Conservation (phyloP, 495 filamentous ascomycete species). For the Penicillium diatomitis region DNA sequence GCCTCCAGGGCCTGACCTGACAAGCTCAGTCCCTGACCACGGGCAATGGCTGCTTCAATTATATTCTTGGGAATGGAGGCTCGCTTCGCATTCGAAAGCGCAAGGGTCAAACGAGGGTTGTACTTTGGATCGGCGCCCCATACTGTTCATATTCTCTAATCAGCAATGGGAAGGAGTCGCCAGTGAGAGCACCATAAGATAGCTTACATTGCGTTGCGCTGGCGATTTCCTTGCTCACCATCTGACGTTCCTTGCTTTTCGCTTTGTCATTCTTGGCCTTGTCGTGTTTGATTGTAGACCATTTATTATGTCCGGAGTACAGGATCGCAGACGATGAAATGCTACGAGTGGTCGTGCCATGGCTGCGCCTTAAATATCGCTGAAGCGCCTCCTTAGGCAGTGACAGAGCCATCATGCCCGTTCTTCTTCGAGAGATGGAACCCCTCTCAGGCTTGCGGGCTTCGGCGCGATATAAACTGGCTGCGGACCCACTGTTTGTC, state of each 20-base stretch:
- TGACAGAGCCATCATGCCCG: conserved; percentile 9
- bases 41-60: conserved; percentile 76
- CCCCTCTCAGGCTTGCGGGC: too few species aligned
- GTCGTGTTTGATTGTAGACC: conserved; percentile 92
- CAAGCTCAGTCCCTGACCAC: conserved; percentile 73
- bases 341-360: too few species aligned
- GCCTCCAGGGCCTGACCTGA: conserved; percentile 64
- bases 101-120: conserved; percentile 64
- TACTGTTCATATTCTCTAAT: conserved; percentile 19
- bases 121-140: conserved; percentile 58
- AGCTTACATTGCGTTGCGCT: conserved; percentile 44
- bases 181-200: not conserved
- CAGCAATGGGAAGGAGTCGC: conserved; percentile 1
- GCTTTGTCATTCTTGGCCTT: conserved; percentile 70
- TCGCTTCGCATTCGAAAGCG: conserved; percentile 76
- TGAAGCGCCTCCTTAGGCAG: not conserved
- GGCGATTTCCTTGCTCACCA: conserved; percentile 43
- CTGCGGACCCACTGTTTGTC: conserved; percentile 30
- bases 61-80: conserved; percentile 70
- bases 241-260: conserved; percentile 41
- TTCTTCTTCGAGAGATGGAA: too few species aligned
- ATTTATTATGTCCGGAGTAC: conserved; percentile 74
- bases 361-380: too few species aligned
- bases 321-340: conserved; percentile 27
- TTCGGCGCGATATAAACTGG: not conserved